These are phyloP conservation scores for Anthracocystis panici-leucophaei DNA, from an alignment of 1,284 basidiomycete genomes.

Conservation along the genomic window DNA sequence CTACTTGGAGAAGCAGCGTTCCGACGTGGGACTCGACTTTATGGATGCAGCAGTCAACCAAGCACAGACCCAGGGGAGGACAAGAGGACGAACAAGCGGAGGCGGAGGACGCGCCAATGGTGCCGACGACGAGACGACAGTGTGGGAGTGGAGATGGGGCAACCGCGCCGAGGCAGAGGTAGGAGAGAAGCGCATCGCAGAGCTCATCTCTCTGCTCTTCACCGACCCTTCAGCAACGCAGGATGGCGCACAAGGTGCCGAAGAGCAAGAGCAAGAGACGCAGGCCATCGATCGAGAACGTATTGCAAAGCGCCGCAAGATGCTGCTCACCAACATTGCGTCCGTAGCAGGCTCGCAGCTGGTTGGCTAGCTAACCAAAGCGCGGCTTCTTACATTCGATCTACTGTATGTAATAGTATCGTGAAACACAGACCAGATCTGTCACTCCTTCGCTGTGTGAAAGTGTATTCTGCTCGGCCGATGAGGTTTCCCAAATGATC, in stretches of 20 bases:
- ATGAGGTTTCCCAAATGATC: too few relatives aligned
- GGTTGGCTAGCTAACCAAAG: slow-evolving; percentile 6
- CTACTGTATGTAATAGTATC: background rate
- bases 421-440: background rate
- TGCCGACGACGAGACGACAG: slow-evolving; percentile 42
- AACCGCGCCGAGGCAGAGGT: slow-evolving; percentile 66
- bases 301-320: slow-evolving; percentile 26
- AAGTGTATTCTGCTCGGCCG: too few relatives aligned
- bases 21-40: slow-evolving; percentile 26
- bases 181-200: slow-evolving; percentile 62
- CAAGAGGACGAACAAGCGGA: slow-evolving; percentile 27
- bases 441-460: too few relatives aligned
- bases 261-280: slow-evolving; percentile 38
- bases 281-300: slow-evolving; percentile 29
- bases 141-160: slow-evolving; percentile 69
- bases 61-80: slow-evolving; percentile 20
- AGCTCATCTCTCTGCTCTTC: slow-evolving; percentile 61
- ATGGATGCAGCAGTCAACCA: slow-evolving; percentile 34
- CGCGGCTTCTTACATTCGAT: background rate
- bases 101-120: slow-evolving; percentile 8
- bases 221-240: slow-evolving; percentile 27
- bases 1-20: slow-evolving; percentile 64
- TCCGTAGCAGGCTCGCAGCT: slow-evolving; percentile 52
- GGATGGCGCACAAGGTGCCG: slow-evolving; percentile 17
- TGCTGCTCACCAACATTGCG: slow-evolving; percentile 43